Evolutionary conservation across 108 stramenopile genomes (phyloP), one percentile per base, ranked within the genome.

Genomic region (Parietichytrium sp.): DNA sequence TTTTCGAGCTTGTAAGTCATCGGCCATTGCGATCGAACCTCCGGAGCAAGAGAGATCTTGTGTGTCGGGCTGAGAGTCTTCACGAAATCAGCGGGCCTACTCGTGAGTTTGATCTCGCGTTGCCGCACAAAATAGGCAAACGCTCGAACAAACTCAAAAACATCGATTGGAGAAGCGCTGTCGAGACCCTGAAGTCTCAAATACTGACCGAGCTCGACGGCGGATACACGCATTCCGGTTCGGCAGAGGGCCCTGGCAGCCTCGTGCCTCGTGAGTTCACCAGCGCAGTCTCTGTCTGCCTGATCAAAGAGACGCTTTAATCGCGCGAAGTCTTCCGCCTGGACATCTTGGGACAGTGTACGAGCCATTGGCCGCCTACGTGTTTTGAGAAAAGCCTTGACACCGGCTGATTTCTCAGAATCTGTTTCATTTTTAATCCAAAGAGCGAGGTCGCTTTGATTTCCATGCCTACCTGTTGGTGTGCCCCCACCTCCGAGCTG

Each of bases 71-170:
- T n/a, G n/a, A n/a, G n/a, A n/a, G n/a, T n/a, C n/a, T n/a, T n/a
- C n/a, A n/a, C n/a, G n/a, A n/a, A n/a, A n/a, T n/a, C n/a, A n/a
- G n/a, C n/a, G n/a, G n/a, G n/a, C n/a, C n/a, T n/a, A n/a, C n/a
- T n/a, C 15, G 61, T 25, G 61, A 72, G 61, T 6, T 16, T 23
- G 20, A 72, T 72, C 23, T 72, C 61, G 10, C 61, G 33, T 42
- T 72, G 61, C 61, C 45, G 36, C 20, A 72, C 61, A 27, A 72
- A 72, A 38, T 72, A 72, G 15, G 61, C 61, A 72, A 72, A 72
- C n/a, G 61, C 61, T 12, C 61, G 61, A 33, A 42, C 61, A 25
- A 72, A 72, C 61, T 72, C 61, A 72, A 72, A 72, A 23, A 72
- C n/a, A 1, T 72, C 61, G 0, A 72, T 16, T 7, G 61, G 61